These are phyloP conservation scores for Panellus pusillus DNA, from an alignment of 768 basidiomycete species.

Conservation along the genomic window DNA sequence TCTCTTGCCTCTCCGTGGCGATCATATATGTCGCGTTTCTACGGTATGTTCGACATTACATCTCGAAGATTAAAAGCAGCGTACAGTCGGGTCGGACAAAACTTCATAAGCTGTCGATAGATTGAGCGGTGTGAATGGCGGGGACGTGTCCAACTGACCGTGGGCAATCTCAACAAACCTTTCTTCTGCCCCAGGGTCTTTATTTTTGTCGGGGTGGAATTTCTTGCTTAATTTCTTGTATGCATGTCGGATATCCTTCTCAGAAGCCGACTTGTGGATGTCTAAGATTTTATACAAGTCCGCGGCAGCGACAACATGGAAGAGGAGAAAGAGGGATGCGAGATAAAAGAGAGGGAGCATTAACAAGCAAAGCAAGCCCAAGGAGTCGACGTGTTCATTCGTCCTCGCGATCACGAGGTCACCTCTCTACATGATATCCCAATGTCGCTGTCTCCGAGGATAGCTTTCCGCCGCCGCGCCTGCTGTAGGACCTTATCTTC, in stretches of 20 bases:
- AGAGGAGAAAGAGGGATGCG: conserved; percentile 35
- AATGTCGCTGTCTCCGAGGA: neutral
- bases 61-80: conserved; percentile 23
- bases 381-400: neutral
- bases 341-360: conserved; percentile 38
- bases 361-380: conserved; percentile 10
- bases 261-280: conserved; percentile 76
- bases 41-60: conserved; percentile 12
- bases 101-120: conserved; percentile 79
- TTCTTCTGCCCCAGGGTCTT: conserved; percentile 75
- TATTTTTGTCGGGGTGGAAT: conserved; percentile 96
- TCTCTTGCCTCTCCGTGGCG: conserved; percentile 79
- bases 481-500: neutral
- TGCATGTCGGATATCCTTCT: conserved; percentile 87
- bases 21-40: conserved; percentile 96
- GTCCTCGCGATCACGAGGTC: no score
- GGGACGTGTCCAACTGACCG: conserved; percentile 47
- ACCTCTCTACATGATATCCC: neutral
- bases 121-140: neutral
- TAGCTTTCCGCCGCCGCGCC: neutral
- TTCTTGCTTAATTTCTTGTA: conserved; percentile 88
- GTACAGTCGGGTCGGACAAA: conserved; percentile 80
- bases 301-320: conserved; percentile 47
- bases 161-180: conserved; percentile 91
- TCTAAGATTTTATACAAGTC: conserved; percentile 86